phyloP scores from a whole-genome alignment of 257 asterid species.

The Prunella vulgaris region DNA sequence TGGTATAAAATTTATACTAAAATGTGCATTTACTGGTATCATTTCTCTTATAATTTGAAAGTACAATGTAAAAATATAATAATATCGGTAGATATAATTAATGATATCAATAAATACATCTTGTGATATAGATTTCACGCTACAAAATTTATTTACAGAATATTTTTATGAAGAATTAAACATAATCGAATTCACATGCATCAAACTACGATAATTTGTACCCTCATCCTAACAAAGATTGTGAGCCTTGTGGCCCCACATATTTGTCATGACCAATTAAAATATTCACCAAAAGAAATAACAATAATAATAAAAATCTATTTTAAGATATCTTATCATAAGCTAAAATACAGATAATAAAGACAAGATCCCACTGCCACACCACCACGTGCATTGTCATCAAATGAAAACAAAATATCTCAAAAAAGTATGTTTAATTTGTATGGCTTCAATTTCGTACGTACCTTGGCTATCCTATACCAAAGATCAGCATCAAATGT shows the following conservation, averaged over 20 bases:
- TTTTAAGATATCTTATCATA: neutral
- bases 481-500: conserved; percentile 62
- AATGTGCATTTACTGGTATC: no score
- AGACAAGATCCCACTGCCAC: conserved; percentile 16
- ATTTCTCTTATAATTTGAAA: no score
- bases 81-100: no score
- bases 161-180: no score
- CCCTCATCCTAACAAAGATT: neutral
- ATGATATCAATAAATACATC: no score
- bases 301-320: neutral
- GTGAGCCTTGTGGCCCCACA: conserved; percentile 7
- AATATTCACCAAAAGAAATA: neutral
- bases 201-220: neutral
- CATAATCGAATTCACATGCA: neutral
- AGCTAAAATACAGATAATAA: conserved; percentile 2
- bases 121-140: no score
- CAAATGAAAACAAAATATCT: neutral
- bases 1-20: no score
- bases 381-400: conserved; percentile 3
- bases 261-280: neutral
- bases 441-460: neutral
- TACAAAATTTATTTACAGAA: no score
- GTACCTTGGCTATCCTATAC: conserved; percentile 66
- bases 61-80: no score
- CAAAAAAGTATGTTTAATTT: neutral